phyloP scores from a whole-genome alignment of 768 basidiomycete species.

The Pulveroboletus sp. region DNA sequence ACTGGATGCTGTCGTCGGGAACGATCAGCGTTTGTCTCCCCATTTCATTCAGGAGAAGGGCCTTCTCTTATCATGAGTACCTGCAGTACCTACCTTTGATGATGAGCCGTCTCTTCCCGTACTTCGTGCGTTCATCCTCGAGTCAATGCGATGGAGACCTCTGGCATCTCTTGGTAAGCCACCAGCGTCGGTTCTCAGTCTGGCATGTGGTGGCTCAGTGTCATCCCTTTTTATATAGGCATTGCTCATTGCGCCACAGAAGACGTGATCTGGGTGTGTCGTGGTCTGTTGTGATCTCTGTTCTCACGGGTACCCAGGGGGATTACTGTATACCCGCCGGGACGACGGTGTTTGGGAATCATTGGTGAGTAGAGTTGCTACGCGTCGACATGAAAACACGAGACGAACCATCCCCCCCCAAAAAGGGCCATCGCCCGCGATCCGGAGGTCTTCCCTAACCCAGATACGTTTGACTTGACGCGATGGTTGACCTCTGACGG shows the following conservation, averaged over 20 bases:
- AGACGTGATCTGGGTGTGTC: constrained; percentile 16
- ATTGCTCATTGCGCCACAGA: constrained; percentile 7
- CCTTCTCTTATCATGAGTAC: background rate
- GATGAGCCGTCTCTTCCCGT: constrained; percentile 29
- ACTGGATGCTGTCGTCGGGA: constrained; percentile 45
- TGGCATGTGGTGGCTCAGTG: background rate
- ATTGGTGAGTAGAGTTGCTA: constrained; percentile 8
- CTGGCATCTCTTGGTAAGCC: constrained; percentile 19
- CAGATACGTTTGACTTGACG: constrained; percentile 32
- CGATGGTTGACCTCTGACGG: constrained; percentile 26
- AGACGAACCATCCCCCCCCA: background rate
- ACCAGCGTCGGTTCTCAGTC: background rate
- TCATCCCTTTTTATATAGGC: no score
- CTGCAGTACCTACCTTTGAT: constrained; percentile 32
- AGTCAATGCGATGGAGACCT: constrained; percentile 34
- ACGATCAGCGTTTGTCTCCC: constrained; percentile 14
- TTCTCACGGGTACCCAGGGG: constrained; percentile 2
- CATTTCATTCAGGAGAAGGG: background rate
- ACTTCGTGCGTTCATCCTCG: constrained; percentile 32
- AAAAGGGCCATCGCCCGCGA: constrained; percentile 35
- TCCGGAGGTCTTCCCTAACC: constrained; percentile 34
- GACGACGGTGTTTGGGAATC: constrained; percentile 13
- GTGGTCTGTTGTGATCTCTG: background rate
- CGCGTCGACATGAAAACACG: no score
- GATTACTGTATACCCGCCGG: constrained; percentile 19